These are phyloP conservation scores for Pulveroboletus sp. DNA, from an alignment of 768 basidiomycete genomes.

Conservation along the genomic window DNA sequence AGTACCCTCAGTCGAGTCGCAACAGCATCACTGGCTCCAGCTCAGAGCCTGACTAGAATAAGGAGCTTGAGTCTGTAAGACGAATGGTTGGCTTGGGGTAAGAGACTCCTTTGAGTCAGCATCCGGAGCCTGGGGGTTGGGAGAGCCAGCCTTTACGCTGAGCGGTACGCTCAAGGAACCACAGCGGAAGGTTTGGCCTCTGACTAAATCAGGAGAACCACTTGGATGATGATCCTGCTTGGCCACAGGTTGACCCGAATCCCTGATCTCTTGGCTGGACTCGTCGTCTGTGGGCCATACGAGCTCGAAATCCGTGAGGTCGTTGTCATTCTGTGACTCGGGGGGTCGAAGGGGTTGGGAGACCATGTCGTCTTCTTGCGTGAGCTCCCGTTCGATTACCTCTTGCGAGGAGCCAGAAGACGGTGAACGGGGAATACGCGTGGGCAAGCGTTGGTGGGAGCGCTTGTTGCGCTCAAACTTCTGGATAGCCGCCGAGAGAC, in stretches of 20 bases:
- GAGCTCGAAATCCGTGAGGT: slow-evolving; percentile 19
- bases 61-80: slow-evolving; percentile 51
- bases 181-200: slow-evolving; percentile 13
- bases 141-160: not conserved
- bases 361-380: slow-evolving; percentile 33
- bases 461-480: slow-evolving; percentile 16
- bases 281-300: slow-evolving; percentile 28
- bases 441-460: slow-evolving; percentile 6
- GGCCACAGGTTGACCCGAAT: not conserved
- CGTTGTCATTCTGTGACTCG: slow-evolving; percentile 2
- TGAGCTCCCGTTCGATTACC: slow-evolving; percentile 47
- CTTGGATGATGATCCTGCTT: not conserved
- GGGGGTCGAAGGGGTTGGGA: slow-evolving; percentile 1
- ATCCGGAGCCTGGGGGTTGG: not conserved
- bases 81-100: slow-evolving; percentile 30
- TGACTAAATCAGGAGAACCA: slow-evolving; percentile 6
- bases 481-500: slow-evolving; percentile 16
- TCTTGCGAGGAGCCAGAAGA: slow-evolving; percentile 38
- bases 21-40: slow-evolving; percentile 24
- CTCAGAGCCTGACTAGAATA: slow-evolving; percentile 42
- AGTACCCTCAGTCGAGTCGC: not conserved
- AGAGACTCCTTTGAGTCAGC: slow-evolving; percentile 12
- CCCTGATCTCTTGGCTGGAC: not conserved
- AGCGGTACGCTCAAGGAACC: slow-evolving; percentile 24
- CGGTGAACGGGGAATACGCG: slow-evolving; percentile 14